Evolutionary conservation across 208 protist genomes (phyloP).

Genomic region (Leishmania aethiopica): DNA sequence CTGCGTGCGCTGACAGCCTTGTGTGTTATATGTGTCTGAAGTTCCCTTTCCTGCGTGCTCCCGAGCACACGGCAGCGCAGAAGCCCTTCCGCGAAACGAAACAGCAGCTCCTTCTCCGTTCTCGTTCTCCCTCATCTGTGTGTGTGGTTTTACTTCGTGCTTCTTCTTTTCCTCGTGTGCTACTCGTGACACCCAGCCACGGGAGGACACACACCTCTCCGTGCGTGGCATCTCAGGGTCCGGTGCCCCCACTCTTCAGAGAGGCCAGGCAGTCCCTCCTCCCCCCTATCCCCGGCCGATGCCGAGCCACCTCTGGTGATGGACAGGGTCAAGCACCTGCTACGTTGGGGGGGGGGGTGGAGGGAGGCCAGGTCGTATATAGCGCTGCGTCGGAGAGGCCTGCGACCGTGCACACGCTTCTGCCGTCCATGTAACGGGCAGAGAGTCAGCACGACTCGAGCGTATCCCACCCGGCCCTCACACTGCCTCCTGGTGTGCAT

Average conservation of each 20-base stretch:
- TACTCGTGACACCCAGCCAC: neutral
- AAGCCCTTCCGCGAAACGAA: neutral
- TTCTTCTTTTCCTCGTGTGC: neutral
- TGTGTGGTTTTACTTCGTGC: neutral
- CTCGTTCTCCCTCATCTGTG: neutral
- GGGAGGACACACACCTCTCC: neutral
- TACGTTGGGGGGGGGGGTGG: neutral
- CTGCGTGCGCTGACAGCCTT: neutral
- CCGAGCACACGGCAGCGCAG: too few relatives aligned
- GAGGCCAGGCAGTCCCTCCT: neutral
- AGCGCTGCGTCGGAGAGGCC: neutral
- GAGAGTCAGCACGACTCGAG: neutral
- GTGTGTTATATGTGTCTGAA: neutral
- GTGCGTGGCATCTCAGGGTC: neutral
- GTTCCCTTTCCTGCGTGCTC: neutral
- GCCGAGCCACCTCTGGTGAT: neutral
- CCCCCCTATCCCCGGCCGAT: neutral
- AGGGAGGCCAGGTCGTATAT: neutral
- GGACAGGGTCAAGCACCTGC: neutral
- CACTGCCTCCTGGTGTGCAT: neutral
- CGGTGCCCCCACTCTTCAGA: neutral
- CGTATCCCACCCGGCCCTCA: neutral
- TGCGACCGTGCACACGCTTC: neutral
- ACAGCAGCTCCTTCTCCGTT: neutral
- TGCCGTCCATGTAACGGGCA: neutral